These are phyloP conservation scores for Talaromyces marneffei DNA, from an alignment of 2,329 filamentous ascomycete genomes.

Conservation along the genomic window DNA sequence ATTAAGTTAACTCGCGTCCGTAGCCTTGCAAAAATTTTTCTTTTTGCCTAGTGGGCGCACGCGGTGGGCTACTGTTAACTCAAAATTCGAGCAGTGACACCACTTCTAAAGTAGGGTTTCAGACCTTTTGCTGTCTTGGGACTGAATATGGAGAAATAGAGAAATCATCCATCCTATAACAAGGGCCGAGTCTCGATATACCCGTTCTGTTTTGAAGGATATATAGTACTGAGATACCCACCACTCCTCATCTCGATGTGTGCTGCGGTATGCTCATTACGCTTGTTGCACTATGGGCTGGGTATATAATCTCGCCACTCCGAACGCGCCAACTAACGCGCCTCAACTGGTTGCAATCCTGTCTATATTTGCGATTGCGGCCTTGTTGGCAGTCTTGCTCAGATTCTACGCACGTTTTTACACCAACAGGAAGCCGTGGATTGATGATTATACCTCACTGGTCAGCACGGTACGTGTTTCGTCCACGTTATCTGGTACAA, in stretches of 20 bases:
- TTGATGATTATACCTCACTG: slow-evolving; percentile 25
- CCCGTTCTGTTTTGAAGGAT: neutral
- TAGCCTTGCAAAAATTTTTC: neutral
- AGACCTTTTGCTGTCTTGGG: neutral
- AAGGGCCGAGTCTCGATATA: neutral
- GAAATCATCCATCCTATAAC: neutral
- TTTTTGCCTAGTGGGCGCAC: neutral
- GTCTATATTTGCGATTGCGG: slow-evolving; percentile 20
- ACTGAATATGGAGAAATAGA: neutral
- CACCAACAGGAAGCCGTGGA: slow-evolving; percentile 19
- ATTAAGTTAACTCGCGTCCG: neutral
- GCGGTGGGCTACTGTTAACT: neutral
- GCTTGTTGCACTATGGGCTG: slow-evolving; percentile 21
- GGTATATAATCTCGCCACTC: slow-evolving; percentile 24
- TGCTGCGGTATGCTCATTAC: neutral
- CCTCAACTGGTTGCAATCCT: slow-evolving; percentile 21
- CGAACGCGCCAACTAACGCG: slow-evolving; percentile 21
- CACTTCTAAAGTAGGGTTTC: neutral
- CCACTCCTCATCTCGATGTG: neutral
- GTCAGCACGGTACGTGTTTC: slow-evolving; percentile 18
- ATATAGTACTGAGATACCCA: neutral
- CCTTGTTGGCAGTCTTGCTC: slow-evolving; percentile 21
- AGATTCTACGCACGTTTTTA: slow-evolving; percentile 23
- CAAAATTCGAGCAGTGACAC: neutral
- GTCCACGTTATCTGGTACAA: too few relatives aligned